Percentiles rank a stretch among this genome's conserved stretches.
phyloP scores from a whole-genome alignment of 345 rosid genomes.

The Angophora floribunda region DNA sequence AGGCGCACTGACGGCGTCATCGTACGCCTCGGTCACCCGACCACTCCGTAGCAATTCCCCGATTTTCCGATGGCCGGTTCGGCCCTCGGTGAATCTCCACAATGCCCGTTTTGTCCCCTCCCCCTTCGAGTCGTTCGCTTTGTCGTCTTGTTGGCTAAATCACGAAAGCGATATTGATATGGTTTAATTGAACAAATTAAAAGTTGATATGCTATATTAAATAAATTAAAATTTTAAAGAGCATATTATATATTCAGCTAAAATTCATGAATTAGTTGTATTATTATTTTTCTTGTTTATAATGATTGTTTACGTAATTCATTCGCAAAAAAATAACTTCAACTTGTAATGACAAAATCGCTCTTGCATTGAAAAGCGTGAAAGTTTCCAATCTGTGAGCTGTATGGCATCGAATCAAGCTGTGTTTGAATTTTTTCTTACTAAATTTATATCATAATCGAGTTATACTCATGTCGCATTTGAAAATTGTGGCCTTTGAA shows the following conservation, averaged over 20 bases:
- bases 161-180: no score
- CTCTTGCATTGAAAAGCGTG: neutral
- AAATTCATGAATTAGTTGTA: no score
- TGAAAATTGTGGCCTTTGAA: neutral
- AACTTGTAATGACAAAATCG: neutral
- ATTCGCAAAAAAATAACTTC: fast-evolving
- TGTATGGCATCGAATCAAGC: no score
- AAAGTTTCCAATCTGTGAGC: no score
- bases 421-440: neutral
- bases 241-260: no score
- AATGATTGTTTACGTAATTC: neutral
- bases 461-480: fast-evolving
- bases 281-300: no score
- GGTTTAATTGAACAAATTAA: no score
- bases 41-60: neutral
- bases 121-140: no score
- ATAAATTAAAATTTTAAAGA: no score
- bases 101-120: neutral
- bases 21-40: neutral
- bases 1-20: neutral
- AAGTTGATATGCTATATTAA: no score
- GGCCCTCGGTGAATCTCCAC: neutral
- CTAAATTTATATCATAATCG: neutral
- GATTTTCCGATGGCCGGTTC: neutral
- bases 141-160: neutral